Base-by-base conservation (phyloP, 1,139 yeast genomes). In the Candida pseudoviswanathii region DNA sequence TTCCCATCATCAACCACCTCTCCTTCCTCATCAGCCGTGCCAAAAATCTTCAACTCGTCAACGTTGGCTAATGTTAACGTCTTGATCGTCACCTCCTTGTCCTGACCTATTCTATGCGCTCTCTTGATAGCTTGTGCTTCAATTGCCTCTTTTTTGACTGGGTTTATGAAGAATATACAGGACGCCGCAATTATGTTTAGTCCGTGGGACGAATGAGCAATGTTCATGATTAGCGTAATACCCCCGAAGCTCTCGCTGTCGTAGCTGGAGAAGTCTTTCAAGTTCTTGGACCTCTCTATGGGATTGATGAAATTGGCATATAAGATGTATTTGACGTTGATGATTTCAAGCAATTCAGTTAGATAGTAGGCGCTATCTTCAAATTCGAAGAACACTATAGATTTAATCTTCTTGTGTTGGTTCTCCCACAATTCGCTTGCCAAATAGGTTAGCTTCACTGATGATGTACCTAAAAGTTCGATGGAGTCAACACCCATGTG, bases 281-380 rank as follows among this genome's bases (percentile, higher is more conserved):
- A 65, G 53, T 82, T 83, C 43, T 68, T 69, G 0, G 86, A 78
- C 51, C 91, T 65, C 54, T 81, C 75, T 0, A 67, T 57, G 2
- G 81, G 70, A 9, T 76, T 72, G 33, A 84, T 76, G 47, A 81
- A 81, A 0, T 89, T 78, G 0, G 89, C 84, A 66, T 86, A 86
- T 57, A 85, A 72, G 44, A 84, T 72, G 61, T 84, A 85, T 41
- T 78, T 72, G 5, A 85, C 64, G 0, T 90, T 89, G 24, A 84
- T 54, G 1, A 85, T 54, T 63, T 85, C 91, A 45, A 86, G 61
- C 11, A 84, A 68, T 57, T 86, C 91, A 0, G 88, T 79, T 36
- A 86, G 61, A 58, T 84, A 85, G 59, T 81, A 85, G 0, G 89
- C 90, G 53, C 83, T 78, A 55, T 85, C 89, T 61, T 84, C 89